A percentile compares a stretch with the other conserved stretches of the same genome.
These are phyloP conservation scores for Kentomonas sorsogonicus DNA, from an alignment of 208 protist species.

Conservation along the genomic window DNA sequence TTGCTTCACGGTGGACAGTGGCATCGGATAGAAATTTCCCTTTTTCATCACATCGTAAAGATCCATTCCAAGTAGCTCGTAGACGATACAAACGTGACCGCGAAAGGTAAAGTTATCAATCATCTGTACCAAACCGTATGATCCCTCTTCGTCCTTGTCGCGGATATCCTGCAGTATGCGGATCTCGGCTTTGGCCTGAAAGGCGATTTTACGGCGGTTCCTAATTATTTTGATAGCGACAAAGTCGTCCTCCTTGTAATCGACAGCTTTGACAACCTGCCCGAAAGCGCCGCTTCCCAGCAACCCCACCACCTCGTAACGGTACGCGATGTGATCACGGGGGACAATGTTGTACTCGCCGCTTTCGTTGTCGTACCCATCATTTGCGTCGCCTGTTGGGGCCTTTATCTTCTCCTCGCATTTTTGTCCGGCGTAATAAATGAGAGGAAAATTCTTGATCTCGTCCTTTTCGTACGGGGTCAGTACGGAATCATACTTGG, in stretches of 20 bases:
- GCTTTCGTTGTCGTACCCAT: slow-evolving; percentile 90
- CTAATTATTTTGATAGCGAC: slow-evolving; percentile 85
- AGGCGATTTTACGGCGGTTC: slow-evolving; percentile 50
- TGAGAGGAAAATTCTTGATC: slow-evolving; percentile 33
- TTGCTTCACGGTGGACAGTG: slow-evolving; percentile 50
- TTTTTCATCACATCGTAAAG: slow-evolving; percentile 74
- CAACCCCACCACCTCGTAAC: slow-evolving; percentile 71
- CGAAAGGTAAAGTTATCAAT: slow-evolving; percentile 66
- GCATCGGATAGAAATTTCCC: slow-evolving; percentile 74
- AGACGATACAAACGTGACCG: slow-evolving; percentile 72
- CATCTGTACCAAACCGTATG: slow-evolving; percentile 72
- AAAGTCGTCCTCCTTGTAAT: slow-evolving; percentile 32
- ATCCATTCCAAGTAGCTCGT: slow-evolving; percentile 64
- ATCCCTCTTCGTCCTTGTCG: slow-evolving; percentile 44
- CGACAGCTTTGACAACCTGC: slow-evolving; percentile 74
- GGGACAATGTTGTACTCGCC: slow-evolving; percentile 89
- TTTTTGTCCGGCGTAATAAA: slow-evolving; percentile 70
- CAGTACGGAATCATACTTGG: slow-evolving; percentile 27
- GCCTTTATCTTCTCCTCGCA: slow-evolving; percentile 55
- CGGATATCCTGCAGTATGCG: slow-evolving; percentile 70
- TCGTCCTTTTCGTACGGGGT: slow-evolving; percentile 65
- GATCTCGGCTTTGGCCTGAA: slow-evolving; percentile 76
- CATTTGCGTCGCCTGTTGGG: slow-evolving; percentile 45
- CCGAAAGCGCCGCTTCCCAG: slow-evolving; percentile 86
- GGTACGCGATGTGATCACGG: slow-evolving; percentile 92